phyloP scores from a whole-genome alignment of 345 rosid genomes.

The Sonneratia alba region DNA sequence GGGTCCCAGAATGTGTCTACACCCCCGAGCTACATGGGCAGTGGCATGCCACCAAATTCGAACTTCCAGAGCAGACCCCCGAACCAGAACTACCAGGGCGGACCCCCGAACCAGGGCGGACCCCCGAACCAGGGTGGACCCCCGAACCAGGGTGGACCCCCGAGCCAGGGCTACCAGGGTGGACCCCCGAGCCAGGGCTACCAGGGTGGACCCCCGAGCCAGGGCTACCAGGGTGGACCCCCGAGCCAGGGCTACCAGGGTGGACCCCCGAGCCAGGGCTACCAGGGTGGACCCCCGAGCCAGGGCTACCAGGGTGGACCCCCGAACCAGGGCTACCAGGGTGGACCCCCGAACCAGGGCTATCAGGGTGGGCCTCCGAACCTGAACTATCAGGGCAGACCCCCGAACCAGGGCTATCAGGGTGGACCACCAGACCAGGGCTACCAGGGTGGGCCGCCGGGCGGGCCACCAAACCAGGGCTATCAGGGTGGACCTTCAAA shows the following conservation, averaged over 20 bases:
- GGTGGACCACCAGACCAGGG: not conserved
- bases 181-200: not conserved
- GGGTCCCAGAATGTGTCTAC: too few relatives aligned
- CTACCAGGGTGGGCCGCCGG: not conserved
- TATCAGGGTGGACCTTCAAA: too few relatives aligned
- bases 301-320: not conserved
- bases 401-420: not conserved
- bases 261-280: slow-evolving; percentile 12
- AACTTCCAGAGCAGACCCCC: not conserved
- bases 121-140: slow-evolving; percentile 13
- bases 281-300: not conserved
- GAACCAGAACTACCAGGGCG: slow-evolving; percentile 5
- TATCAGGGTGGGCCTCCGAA: slow-evolving; percentile 9
- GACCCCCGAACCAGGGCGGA: not conserved
- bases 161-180: not conserved
- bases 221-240: not conserved
- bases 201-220: not conserved
- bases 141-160: not conserved
- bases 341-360: not conserved
- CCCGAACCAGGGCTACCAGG: not conserved
- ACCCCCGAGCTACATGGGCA: too few relatives aligned
- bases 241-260: not conserved
- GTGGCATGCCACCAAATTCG: too few relatives aligned
- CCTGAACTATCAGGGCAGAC: too few relatives aligned
- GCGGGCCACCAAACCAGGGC: not conserved